Base-by-base conservation (phyloP, 352 stramenopile genomes). In the Phytophthora meadii region DNA sequence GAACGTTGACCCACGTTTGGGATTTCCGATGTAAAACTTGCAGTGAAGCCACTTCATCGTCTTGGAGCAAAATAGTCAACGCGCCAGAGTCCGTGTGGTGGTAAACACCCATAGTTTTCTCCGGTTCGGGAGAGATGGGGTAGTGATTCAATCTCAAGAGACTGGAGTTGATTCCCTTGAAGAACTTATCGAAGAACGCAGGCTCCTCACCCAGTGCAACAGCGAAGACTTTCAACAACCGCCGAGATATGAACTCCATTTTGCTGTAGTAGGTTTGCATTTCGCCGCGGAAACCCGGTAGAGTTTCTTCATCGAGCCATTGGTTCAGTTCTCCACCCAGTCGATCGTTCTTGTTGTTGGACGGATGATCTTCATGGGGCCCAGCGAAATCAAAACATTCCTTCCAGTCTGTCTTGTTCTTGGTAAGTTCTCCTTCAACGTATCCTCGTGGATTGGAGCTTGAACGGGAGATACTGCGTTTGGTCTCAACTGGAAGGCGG, bases 371-470 rank as follows among this genome's bases (percentile, higher is more conserved):
- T 30, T 89, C 78, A 10, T 82, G 59, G 0, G 24, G 57, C 5
- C 74, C 71, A 6, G 68, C 67, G 41, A 83, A 81, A 80, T 98
- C 93, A 14, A 97, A 76, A 8, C 65, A 76, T 65, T 98, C 84
- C 52, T 98, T 98, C 88, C 89, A 98, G 75, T 98, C 95, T n/a
- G 69, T 79, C 51, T 87, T 93, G 71, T 96, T 90, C 79, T 98
- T 98, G 30, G 95, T 98, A 15, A 98, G 75, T 62, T 98, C 95
- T 58, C 97, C 87, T 61, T 98, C 89, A 74, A 97, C 98, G 68
- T 90, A 98, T 15, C 95, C 95, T 52, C 92, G 79, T 32, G 92
- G 75, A 77, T 98, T 98, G 14, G 63, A 73, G 37, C 58, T 77
- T 54, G 19, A 85, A 68, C 90, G 96, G 7, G 63, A 89, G 56